Evolutionary conservation across 1,284 basidiomycete genomes (phyloP).

Genomic region (Phylloboletellus chloephorus): DNA sequence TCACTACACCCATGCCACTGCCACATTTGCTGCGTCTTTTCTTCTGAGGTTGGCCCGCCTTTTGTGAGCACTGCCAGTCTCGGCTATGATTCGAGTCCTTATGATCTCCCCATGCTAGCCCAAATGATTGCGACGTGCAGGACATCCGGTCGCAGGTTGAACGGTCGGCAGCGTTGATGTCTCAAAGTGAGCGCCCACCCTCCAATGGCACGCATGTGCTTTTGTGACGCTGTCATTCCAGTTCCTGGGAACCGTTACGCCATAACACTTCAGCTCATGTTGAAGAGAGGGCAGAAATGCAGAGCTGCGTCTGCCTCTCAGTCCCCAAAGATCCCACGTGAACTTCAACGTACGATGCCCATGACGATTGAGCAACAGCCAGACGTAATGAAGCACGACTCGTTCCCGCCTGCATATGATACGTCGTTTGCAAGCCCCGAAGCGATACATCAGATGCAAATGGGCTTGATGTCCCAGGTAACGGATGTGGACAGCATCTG

Average conservation of each 20-base stretch:
- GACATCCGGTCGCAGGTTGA: conserved; percentile 77
- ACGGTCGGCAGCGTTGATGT: conserved; percentile 66
- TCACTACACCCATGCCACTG: conserved; percentile 86
- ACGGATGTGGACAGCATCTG: conserved; percentile 68
- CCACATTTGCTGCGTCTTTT: conserved; percentile 88
- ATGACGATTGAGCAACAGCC: conserved; percentile 34
- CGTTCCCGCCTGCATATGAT: conserved; percentile 35
- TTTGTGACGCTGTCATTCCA: conserved; percentile 29
- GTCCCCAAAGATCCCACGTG: conserved; percentile 53
- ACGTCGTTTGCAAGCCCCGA: conserved; percentile 45
- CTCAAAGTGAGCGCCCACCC: conserved; percentile 67
- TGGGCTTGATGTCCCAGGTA: conserved; percentile 33
- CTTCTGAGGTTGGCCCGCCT: conserved; percentile 79
- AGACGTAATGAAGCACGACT: conserved; percentile 23
- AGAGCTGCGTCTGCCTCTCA: conserved; percentile 51
- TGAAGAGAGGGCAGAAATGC: conserved; percentile 72
- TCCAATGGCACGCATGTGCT: conserved; percentile 12
- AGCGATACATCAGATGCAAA: conserved; percentile 33
- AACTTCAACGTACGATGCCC: conserved; percentile 38
- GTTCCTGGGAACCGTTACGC: conserved; percentile 89
- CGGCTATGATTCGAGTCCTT: background rate
- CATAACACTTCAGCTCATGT: conserved; percentile 79
- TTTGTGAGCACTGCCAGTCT: conserved; percentile 52
- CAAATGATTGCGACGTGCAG: conserved; percentile 74
- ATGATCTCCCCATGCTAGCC: conserved; percentile 42